Conservation (phyloP, 2,329 filamentous ascomycete species). For the Botryotinia convoluta region DNA sequence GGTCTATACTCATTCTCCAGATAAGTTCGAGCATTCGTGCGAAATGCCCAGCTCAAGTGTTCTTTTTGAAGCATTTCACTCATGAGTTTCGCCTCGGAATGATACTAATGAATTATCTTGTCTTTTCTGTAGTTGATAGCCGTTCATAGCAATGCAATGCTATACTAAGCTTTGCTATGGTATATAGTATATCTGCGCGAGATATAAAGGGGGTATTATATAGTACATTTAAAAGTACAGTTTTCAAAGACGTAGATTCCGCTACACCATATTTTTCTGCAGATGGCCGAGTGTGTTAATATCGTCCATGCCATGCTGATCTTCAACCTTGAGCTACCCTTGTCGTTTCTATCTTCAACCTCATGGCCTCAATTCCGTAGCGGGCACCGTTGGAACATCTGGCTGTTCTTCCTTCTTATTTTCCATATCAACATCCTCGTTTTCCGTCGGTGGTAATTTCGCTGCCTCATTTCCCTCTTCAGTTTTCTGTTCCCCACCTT, state of each 20-base stretch:
- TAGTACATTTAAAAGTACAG: constrained; percentile 7
- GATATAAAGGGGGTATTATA: constrained; percentile 13
- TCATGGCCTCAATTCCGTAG: neutral
- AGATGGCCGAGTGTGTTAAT: neutral
- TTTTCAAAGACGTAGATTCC: constrained; percentile 24
- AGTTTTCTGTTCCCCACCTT: constrained; percentile 35
- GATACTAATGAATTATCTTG: neutral
- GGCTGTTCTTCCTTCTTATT: constrained; percentile 1
- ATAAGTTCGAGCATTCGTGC: constrained; percentile 49
- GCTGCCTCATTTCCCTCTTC: neutral
- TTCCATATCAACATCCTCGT: constrained; percentile 12
- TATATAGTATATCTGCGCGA: neutral
- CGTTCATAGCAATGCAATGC: neutral
- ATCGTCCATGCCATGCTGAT: neutral
- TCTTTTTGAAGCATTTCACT: neutral
- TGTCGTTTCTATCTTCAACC: neutral
- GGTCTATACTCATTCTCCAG: constrained; percentile 56
- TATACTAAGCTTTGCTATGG: neutral
- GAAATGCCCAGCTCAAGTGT: neutral
- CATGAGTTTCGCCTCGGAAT: neutral
- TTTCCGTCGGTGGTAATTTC: constrained; percentile 21
- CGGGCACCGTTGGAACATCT: neutral
- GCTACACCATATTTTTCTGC: neutral
- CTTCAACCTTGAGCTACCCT: no score
- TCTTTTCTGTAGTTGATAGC: neutral